Evolutionary conservation across 805 yeast genomes (phyloP), one percentile per base, ranked within the genome.

Genomic region (Nematodospora valgi): DNA sequence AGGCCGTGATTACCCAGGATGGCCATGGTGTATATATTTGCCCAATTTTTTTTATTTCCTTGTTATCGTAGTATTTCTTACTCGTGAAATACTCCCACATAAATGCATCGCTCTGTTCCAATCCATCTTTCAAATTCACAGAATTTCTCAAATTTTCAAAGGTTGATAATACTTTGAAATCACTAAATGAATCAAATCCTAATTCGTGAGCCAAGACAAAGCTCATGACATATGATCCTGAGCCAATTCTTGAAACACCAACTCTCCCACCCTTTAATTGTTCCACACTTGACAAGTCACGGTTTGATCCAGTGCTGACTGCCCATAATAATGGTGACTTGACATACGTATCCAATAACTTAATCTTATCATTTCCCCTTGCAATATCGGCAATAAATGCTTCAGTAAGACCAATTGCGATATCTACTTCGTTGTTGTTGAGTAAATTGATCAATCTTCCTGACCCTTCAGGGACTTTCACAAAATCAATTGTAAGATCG

Each of bases 21-120:
- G 96, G 91, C 97, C 97, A 88, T 13, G 97, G 97, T 0, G 97
- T 88, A 60, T 83, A 85, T 38, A 88, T 87, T 45, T 84, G 86
- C 11, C 95, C 97, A 41, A 88, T 79, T 46, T 75, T 68, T 60
- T 83, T 86, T 60, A 89, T 80, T 49, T 87, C 96, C 14, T 76
- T 73, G 37, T 63, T 72, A 51, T 86, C 96, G 56, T 84, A 86
- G 63, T 85, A 88, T 54, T 76, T 78, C 54, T 88, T 88, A 22
- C 89, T 78, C 1, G 97, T 88, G 66, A 88, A 88, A 59, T 84
- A 74, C 52, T 88, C 97, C 97, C 97, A 88, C 95, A 89, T 84
- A 59, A 88, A 88, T 2, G 91, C 94, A 52, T 88, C 96, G 23
- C 81, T 69, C 14, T 68, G 54, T 20, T 56, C 58, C 18, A 34